Conservation (phyloP, 2,329 filamentous ascomycete species). For the Fusarium sp. region DNA sequence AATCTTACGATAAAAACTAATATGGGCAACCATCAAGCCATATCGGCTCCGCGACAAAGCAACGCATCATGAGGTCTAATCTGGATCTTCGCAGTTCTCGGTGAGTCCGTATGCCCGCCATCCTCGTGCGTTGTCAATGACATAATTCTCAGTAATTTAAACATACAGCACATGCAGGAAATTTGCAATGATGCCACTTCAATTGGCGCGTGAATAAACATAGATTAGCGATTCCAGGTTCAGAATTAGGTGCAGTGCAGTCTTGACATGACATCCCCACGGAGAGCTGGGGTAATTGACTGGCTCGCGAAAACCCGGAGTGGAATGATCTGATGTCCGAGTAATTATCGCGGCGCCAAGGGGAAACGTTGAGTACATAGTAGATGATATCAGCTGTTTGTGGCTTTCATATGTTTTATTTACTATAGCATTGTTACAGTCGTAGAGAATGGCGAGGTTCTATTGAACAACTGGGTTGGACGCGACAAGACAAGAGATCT, state of each 20-base stretch:
- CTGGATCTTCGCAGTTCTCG: background rate
- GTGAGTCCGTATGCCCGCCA: background rate
- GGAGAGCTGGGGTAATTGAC: background rate
- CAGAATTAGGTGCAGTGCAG: background rate
- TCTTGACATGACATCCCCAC: background rate
- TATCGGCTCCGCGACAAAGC: background rate
- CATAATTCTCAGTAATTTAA: background rate
- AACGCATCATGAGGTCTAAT: background rate
- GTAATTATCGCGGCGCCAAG: conserved; percentile 19
- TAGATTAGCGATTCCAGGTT: background rate
- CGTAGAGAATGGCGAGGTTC: background rate
- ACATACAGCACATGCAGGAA: background rate
- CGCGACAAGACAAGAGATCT: conserved; percentile 7
- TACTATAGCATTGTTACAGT: background rate
- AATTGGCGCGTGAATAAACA: conserved; percentile 11
- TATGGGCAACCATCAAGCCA: background rate
- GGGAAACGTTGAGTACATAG: background rate
- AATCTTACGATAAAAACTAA: background rate
- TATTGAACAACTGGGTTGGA: background rate
- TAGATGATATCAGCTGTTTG: background rate
- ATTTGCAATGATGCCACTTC: conserved; percentile 34
- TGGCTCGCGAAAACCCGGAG: conserved; percentile 25
- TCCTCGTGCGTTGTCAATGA: background rate
- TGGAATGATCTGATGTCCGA: conserved; percentile 21
- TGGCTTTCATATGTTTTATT: background rate